Evolutionary conservation across 306 rosid species (phyloP).

Genomic region (Citrullus mucosospermus): DNA sequence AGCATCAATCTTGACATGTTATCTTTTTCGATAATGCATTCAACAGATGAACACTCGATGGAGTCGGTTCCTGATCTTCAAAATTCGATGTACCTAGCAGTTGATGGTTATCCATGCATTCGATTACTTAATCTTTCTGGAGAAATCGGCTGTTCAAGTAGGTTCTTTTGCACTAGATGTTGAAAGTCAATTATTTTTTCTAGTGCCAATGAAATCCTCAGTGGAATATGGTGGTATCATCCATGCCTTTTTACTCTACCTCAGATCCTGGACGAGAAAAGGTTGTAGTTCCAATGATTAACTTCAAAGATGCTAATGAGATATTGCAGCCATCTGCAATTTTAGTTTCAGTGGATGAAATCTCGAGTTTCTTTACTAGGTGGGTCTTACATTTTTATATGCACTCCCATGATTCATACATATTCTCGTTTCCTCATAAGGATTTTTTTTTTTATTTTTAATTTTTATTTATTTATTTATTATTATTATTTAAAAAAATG

Average conservation of each 20-base stretch:
- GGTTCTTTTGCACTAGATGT: conserved; percentile 10
- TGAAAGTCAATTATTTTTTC: not conserved
- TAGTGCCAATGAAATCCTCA: not conserved
- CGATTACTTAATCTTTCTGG: conserved; percentile 73
- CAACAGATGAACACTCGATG: conserved; percentile 40
- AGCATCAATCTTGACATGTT: conserved; percentile 3
- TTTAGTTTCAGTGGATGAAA: conserved; percentile 52
- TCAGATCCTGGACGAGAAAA: conserved; percentile 82
- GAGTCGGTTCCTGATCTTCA: conserved; percentile 95
- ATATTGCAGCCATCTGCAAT: conserved; percentile 48
- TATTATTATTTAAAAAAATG: no score
- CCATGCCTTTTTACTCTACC: not conserved
- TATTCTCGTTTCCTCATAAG: not conserved
- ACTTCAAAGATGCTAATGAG: conserved; percentile 30
- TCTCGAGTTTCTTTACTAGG: conserved; percentile 63
- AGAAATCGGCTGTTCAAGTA: conserved; percentile 83
- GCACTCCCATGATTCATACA: not conserved
- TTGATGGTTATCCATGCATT: conserved; percentile 69
- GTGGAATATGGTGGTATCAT: conserved; percentile 3
- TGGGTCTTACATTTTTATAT: conserved; percentile 8
- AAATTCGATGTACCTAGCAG: conserved; percentile 59
- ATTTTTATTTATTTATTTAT: no score
- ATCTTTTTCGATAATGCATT: not conserved
- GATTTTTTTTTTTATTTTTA: not conserved
- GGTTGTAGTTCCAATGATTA: conserved; percentile 67